Conservation (phyloP, 2,329 filamentous ascomycete genomes). For the Ceratocystis destructans region DNA sequence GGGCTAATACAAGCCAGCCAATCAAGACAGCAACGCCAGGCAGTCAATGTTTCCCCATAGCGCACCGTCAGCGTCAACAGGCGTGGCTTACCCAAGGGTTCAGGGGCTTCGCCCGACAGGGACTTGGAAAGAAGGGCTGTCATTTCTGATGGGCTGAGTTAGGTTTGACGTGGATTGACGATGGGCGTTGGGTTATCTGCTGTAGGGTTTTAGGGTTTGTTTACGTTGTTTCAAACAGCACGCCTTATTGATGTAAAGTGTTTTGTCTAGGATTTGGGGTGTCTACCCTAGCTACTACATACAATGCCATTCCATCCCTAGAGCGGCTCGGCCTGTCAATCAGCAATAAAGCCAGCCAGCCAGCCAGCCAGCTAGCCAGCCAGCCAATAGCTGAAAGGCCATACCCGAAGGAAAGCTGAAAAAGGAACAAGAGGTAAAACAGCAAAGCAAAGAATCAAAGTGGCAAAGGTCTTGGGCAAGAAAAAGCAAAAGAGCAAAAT, state of each 20-base stretch:
- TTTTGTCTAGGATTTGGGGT: background rate
- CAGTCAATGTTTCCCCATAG: too few species aligned
- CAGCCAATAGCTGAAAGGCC: background rate
- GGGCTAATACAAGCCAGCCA: background rate
- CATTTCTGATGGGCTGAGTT: too few species aligned
- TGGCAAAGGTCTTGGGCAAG: background rate
- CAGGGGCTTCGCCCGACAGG: too few species aligned
- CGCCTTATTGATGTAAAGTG: too few species aligned
- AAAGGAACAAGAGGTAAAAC: background rate
- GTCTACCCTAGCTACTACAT: background rate
- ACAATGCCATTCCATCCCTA: background rate
- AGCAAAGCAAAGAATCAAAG: background rate
- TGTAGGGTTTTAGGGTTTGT: background rate
- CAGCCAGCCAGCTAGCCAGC: background rate
- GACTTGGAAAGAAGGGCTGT: too few species aligned
- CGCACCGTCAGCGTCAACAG: too few species aligned
- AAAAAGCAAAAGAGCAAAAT: background rate
- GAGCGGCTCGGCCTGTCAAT: slow-evolving; percentile 2
- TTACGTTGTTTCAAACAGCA: background rate
- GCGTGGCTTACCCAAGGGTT: too few species aligned
- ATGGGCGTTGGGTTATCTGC: background rate
- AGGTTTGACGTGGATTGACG: too few species aligned
- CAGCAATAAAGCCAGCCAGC: background rate
- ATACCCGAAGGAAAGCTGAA: background rate
- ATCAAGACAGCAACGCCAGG: background rate